These are phyloP conservation scores for Fusarium palustre DNA, from an alignment of 2,329 filamentous ascomycete genomes.

Conservation along the genomic window DNA sequence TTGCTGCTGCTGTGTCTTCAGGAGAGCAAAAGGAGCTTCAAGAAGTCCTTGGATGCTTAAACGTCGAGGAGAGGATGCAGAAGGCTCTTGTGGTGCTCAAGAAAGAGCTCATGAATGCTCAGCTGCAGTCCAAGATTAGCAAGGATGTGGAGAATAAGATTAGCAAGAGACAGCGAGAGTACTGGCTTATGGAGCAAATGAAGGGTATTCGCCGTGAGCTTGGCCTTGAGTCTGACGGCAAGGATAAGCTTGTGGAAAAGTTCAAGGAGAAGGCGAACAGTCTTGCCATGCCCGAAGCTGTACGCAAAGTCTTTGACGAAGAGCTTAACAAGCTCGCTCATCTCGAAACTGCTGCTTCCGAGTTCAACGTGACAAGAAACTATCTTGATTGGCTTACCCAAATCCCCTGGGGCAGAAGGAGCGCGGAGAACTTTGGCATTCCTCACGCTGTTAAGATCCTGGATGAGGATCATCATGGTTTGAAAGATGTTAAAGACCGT, in stretches of 20 bases:
- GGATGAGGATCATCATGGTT: slow-evolving; percentile 95
- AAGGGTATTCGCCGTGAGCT: slow-evolving; percentile 96
- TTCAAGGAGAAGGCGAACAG: slow-evolving; percentile 96
- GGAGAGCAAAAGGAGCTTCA: slow-evolving; percentile 93
- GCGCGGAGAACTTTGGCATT: slow-evolving; percentile 96
- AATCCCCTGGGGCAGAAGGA: slow-evolving; percentile 96
- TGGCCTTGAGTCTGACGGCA: slow-evolving; percentile 96
- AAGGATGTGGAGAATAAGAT: slow-evolving; percentile 99
- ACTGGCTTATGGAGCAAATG: slow-evolving; percentile 99
- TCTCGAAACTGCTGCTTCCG: slow-evolving; percentile 93
- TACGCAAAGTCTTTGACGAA: slow-evolving; percentile 98
- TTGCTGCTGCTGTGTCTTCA: slow-evolving; percentile 95
- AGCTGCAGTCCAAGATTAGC: slow-evolving; percentile 95
- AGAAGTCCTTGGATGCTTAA: slow-evolving; percentile 87
- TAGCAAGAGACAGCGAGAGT: slow-evolving; percentile 95
- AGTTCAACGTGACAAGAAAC: slow-evolving; percentile 98
- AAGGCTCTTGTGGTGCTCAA: slow-evolving; percentile 94
- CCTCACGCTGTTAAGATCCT: slow-evolving; percentile 89
- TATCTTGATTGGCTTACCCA: slow-evolving; percentile 99
- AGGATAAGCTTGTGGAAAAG: slow-evolving; percentile 96
- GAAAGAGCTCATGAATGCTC: slow-evolving; percentile 98
- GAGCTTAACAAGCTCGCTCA: slow-evolving; percentile 97
- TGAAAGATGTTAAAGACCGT: slow-evolving; percentile 98
- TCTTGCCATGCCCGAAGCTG: slow-evolving; percentile 94
- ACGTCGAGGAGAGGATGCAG: slow-evolving; percentile 91